Evolutionary conservation across 352 stramenopile genomes (phyloP).

Genomic region (Globisporangium camurandrum): DNA sequence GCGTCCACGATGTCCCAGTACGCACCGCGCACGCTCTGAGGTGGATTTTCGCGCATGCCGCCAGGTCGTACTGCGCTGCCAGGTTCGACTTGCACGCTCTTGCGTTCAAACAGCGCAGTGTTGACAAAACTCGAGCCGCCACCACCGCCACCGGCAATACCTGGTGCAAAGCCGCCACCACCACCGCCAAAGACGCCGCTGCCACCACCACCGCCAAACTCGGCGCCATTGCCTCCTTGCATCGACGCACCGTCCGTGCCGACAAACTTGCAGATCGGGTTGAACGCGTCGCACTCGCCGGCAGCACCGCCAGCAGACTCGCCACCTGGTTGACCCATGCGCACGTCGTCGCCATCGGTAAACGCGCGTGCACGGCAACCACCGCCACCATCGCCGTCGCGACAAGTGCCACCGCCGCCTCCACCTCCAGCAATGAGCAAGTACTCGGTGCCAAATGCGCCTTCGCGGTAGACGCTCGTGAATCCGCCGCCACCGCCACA

Average conservation of each 20-base stretch:
- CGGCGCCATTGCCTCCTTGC: constrained; percentile 56
- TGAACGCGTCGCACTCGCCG: constrained; percentile 46
- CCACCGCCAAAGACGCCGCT: constrained; percentile 59
- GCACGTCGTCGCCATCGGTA: constrained; percentile 36
- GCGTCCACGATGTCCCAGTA: constrained; percentile 59
- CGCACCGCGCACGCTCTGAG: constrained; percentile 31
- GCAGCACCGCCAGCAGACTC: constrained; percentile 29
- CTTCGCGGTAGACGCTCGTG: constrained; percentile 60
- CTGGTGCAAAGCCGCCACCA: constrained; percentile 57
- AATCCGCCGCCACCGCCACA: constrained; percentile 63
- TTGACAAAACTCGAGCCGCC: constrained; percentile 66
- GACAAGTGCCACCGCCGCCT: constrained; percentile 62
- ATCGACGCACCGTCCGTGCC: constrained; percentile 38
- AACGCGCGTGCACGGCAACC: constrained; percentile 14
- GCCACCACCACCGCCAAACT: constrained; percentile 64
- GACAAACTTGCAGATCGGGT: constrained; percentile 57
- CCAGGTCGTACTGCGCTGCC: constrained; percentile 30
- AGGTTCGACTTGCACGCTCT: constrained; percentile 34
- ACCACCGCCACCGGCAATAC: constrained; percentile 58
- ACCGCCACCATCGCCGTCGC: constrained; percentile 41
- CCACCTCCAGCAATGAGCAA: constrained; percentile 57
- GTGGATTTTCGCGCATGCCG: constrained; percentile 43
- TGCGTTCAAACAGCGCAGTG: constrained; percentile 23
- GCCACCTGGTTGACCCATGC: constrained; percentile 38
- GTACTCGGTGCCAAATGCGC: constrained; percentile 58